A percentile compares a stretch with the other conserved stretches of the same genome.
Evolutionary conservation across 768 basidiomycete species (phyloP).

Genomic region (Lanmaoa pseudosensibilis): DNA sequence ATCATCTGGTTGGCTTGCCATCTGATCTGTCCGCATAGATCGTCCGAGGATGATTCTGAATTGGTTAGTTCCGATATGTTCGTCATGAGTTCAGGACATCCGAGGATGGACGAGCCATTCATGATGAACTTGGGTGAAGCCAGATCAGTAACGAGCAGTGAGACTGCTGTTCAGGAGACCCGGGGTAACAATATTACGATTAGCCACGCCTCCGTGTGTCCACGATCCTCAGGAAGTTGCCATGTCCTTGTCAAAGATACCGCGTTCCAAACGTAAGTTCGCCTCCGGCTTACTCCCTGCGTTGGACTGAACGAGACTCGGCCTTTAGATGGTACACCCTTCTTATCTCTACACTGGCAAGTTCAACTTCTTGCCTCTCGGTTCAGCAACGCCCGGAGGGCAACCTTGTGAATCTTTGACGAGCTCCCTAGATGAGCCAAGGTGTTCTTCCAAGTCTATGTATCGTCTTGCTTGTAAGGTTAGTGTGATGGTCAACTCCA

Average conservation of each 20-base stretch:
- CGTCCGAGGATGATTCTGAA: conserved; percentile 13
- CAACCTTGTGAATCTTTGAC: neutral
- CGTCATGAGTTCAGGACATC: conserved; percentile 13
- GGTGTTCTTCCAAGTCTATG: conserved; percentile 46
- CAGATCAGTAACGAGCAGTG: neutral
- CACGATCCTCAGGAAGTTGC: conserved; percentile 4
- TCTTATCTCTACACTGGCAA: conserved; percentile 41
- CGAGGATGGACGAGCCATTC: neutral
- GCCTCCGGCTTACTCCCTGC: neutral
- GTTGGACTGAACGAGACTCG: neutral
- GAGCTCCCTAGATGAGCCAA: neutral
- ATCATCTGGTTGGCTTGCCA: neutral
- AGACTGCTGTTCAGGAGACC: neutral
- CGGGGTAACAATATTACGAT: neutral
- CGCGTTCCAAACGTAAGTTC: conserved; percentile 27
- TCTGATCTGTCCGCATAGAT: conserved; percentile 3
- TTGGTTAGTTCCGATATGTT: conserved; percentile 20
- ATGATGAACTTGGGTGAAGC: neutral
- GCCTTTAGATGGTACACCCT: conserved; percentile 37
- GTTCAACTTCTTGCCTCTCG: conserved; percentile 34
- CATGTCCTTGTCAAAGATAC: conserved; percentile 26
- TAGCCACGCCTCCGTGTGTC: neutral
- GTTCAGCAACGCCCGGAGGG: conserved; percentile 11
- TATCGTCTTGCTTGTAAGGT: conserved; percentile 44
- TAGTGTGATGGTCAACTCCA: neutral